Evolutionary conservation across 1,284 basidiomycete species (phyloP), one percentile per base, ranked within the genome.

Genomic region (Sutorius eximius): DNA sequence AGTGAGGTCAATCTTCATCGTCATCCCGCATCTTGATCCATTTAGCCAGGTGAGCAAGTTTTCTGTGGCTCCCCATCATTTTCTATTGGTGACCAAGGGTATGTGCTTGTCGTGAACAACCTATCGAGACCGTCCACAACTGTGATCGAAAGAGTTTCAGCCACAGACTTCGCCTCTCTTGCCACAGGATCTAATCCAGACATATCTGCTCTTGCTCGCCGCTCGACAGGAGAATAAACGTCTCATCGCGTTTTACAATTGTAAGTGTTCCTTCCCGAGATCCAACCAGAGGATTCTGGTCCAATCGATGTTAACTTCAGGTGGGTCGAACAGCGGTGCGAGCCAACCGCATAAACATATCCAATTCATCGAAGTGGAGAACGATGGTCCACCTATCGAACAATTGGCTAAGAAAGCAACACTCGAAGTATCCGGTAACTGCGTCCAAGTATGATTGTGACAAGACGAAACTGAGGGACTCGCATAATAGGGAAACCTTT

Each of bases 341-440:
- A 93, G 90, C 69, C 93, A 95, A 73, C 77, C 81, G 2, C 93
- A 94, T 73, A 91, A 95, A 63, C 93, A 95, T 68, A 65, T 95
- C 20, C 93, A 95, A 70, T 87, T 94, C 58, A 73, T 95, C 18
- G 69, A 85, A 20, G 79, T 81, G 12, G 77, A 75, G 40, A 74
- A 75, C 20, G 79, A 81, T 44, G 85, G 83, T 4, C 86, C 89
- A 29, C 92, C 92, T 0, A 76, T 93, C 37, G 91, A 93, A 69
- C 74, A 71, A 45, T 78, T 92, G 59, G 84, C 88, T 5, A 77
- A 77, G 59, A 70, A 72, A n/a, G 71, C 80, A 11, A 75, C 73
- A 11, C 71, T 93, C 49, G 85, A 91, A 63, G 78, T 79, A 45
- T 48, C 53, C 49, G 46, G 58, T 65, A 60, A 59, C 32, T 27